A percentile compares a stretch with the other conserved stretches of the same genome.
These are phyloP conservation scores for Auricularia heimuer DNA, from an alignment of 768 basidiomycete genomes.

Conservation along the genomic window DNA sequence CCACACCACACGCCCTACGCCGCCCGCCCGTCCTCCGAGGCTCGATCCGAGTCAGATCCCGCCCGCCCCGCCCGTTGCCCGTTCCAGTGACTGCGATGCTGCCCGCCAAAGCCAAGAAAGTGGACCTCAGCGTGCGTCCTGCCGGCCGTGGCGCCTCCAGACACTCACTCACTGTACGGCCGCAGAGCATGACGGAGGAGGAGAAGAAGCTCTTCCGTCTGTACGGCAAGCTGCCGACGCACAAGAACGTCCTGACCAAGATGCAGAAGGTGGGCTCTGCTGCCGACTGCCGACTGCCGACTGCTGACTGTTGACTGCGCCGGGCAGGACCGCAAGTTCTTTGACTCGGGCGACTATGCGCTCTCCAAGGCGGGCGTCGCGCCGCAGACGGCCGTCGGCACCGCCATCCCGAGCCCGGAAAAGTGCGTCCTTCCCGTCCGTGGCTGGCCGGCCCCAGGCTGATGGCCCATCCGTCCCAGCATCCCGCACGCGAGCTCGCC, in stretches of 20 bases:
- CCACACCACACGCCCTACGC: not conserved
- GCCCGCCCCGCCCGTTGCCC: conserved; percentile 12
- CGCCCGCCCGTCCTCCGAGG: not conserved
- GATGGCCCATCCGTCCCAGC: conserved; percentile 30
- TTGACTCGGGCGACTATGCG: conserved; percentile 98
- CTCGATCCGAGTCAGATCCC: conserved; percentile 9
- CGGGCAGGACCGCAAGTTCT: conserved; percentile 91
- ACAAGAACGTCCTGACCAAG: conserved; percentile 88
- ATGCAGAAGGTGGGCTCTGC: conserved; percentile 75
- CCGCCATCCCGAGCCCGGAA: conserved; percentile 96
- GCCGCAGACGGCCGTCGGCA: conserved; percentile 84
- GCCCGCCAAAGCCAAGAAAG: conserved; percentile 77
- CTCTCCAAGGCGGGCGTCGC: conserved; percentile 85
- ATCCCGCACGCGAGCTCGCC: conserved; percentile 86
- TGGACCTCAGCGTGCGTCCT: conserved; percentile 79
- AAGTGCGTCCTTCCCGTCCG: conserved; percentile 47
- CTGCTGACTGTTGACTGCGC: conserved; percentile 9
- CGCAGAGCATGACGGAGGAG: conserved; percentile 71
- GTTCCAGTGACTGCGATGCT: conserved; percentile 40
- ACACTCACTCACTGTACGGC: conserved; percentile 8
- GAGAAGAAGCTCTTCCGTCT: conserved; percentile 90
- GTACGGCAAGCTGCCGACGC: conserved; percentile 89
- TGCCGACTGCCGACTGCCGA: not conserved
- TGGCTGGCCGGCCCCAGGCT: conserved; percentile 4
- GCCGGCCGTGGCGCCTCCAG: conserved; percentile 12